Conservation (phyloP, 495 filamentous ascomycete species). For the Collariella sp. region DNA sequence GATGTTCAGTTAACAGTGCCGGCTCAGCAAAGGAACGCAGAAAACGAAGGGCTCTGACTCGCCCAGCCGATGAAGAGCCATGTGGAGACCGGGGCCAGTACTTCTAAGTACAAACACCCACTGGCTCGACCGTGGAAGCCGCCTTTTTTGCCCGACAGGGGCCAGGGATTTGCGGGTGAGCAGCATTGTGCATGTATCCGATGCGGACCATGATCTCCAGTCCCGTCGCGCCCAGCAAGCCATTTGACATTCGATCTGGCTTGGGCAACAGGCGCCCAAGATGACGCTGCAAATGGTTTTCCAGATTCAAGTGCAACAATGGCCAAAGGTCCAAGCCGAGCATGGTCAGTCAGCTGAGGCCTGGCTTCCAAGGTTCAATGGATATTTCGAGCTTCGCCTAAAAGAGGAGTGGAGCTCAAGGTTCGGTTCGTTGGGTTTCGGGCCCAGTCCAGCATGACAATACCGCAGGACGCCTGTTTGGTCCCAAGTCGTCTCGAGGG, state of each 20-base stretch:
- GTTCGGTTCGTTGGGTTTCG: slow-evolving; percentile 6
- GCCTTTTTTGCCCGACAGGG: slow-evolving; percentile 29
- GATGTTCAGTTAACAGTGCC: too few relatives aligned
- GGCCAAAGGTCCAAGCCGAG: too few relatives aligned
- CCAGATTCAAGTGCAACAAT: too few relatives aligned
- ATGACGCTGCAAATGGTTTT: neutral
- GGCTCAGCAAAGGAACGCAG: too few relatives aligned
- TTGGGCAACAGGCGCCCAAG: neutral
- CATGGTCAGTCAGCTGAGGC: too few relatives aligned
- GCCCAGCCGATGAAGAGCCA: slow-evolving; percentile 4
- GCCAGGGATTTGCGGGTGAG: slow-evolving; percentile 38
- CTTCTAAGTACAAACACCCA: slow-evolving; percentile 21
- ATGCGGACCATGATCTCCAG: slow-evolving; percentile 10
- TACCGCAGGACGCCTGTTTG: too few relatives aligned
- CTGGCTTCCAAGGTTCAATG: neutral
- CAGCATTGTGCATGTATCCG: slow-evolving; percentile 23
- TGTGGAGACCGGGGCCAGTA: slow-evolving; percentile 15
- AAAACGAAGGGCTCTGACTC: slow-evolving; percentile 12
- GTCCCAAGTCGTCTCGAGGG: too few relatives aligned
- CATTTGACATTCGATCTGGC: neutral
- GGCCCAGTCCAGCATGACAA: neutral
- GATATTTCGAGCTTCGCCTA: slow-evolving; percentile 4
- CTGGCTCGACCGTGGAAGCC: slow-evolving; percentile 13
- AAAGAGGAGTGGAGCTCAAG: slow-evolving; percentile 1
- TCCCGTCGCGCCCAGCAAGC: neutral